phyloP scores from a whole-genome alignment of 805 yeast species.

The Zygotorulaspora chibaensis region DNA sequence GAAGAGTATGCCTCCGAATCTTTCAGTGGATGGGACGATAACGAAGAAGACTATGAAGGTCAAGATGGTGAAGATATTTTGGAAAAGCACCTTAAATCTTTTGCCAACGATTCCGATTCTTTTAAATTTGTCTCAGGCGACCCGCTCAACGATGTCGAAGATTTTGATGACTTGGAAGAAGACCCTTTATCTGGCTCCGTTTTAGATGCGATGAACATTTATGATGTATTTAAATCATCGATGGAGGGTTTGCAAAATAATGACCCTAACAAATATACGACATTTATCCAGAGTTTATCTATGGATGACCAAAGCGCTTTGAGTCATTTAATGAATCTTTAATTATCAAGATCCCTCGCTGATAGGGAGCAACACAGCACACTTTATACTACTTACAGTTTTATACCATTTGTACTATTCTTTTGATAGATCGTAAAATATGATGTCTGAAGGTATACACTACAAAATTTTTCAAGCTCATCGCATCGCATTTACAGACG shows the following conservation, averaged over 20 bases:
- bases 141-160: constrained; percentile 40
- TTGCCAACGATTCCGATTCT: constrained; percentile 41
- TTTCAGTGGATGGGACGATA: constrained; percentile 31
- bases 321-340: constrained; percentile 5
- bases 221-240: constrained; percentile 56
- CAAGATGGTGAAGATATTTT: constrained; percentile 36
- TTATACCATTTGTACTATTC: too few species aligned
- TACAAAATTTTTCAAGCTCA: constrained; percentile 18
- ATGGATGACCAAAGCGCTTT: constrained; percentile 34
- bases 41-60: constrained; percentile 38
- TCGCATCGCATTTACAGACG: constrained; percentile 16
- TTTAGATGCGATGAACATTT: constrained; percentile 71
- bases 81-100: constrained; percentile 45
- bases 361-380: too few species aligned
- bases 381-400: not conserved
- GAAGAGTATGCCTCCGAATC: constrained; percentile 35
- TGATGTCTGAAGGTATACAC: constrained; percentile 3
- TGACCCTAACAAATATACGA: constrained; percentile 47
- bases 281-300: constrained; percentile 40
- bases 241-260: constrained; percentile 46
- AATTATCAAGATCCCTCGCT: not conserved
- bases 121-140: constrained; percentile 35
- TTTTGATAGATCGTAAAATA: constrained; percentile 2
- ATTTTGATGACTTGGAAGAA: constrained; percentile 73
- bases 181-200: constrained; percentile 78